Conservation (phyloP, 805 yeast species). For the Kuraishia molischiana region DNA sequence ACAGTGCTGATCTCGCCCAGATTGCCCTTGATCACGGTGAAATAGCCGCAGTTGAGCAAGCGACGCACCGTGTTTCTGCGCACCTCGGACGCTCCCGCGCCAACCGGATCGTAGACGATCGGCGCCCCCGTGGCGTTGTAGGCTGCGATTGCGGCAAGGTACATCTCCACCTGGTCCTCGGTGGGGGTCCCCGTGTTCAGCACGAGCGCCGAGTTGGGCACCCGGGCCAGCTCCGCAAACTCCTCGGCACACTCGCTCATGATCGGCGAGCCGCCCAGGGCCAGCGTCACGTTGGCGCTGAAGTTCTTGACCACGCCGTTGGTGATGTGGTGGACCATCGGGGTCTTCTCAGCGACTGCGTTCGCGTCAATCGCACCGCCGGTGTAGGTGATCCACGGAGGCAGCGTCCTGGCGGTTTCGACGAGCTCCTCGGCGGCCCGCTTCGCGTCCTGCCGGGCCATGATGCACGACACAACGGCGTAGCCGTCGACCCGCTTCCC, state of each 20-base stretch:
- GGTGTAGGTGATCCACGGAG: conserved; percentile 12
- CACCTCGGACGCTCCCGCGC: conserved; percentile 68
- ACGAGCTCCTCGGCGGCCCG: conserved; percentile 34
- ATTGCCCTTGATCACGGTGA: conserved; percentile 73
- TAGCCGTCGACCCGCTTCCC: conserved; percentile 61
- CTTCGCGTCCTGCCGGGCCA: conserved; percentile 51
- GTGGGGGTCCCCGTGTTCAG: conserved; percentile 72
- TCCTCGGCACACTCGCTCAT: conserved; percentile 75
- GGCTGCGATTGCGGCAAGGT: conserved; percentile 39
- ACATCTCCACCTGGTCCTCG: conserved; percentile 28
- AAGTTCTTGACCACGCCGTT: conserved; percentile 83
- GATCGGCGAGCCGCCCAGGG: conserved; percentile 79
- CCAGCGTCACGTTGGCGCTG: conserved; percentile 78
- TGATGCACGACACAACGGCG: conserved; percentile 80
- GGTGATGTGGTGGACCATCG: conserved; percentile 81
- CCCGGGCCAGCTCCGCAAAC: conserved; percentile 50
- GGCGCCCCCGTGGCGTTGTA: conserved; percentile 52
- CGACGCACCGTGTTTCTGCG: conserved; percentile 38
- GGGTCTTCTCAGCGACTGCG: conserved; percentile 22
- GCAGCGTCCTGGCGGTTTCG: conserved; percentile 17
- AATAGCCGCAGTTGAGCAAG: conserved; percentile 47
- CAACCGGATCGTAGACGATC: conserved; percentile 86
- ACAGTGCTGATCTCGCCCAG: conserved; percentile 64
- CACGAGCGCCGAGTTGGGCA: conserved; percentile 46
- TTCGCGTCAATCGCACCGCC: background rate